Evolutionary conservation across 371 early-diverging fungal species (phyloP).

Genomic region (Dentiscutata heterogama): DNA sequence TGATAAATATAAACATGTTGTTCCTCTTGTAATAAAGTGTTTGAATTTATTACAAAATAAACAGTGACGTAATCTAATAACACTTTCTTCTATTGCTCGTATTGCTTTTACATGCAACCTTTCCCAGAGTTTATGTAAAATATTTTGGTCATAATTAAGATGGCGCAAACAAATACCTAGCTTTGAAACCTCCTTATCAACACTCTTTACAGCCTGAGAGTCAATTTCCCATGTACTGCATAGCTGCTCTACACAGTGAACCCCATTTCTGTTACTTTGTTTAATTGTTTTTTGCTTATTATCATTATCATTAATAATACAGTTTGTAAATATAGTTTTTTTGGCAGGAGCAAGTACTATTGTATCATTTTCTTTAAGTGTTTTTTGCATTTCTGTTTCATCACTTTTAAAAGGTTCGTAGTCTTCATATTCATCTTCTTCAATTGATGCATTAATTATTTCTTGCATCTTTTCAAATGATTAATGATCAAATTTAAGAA

Average conservation of each 20-base stretch:
- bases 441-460: too few species aligned
- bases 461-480: too few species aligned
- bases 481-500: too few species aligned
- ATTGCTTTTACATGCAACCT: neutral
- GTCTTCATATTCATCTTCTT: too few species aligned
- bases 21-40: constrained; percentile 12
- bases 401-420: too few species aligned
- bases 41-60: constrained; percentile 3
- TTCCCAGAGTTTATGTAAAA: neutral
- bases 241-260: neutral
- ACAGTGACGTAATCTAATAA: neutral
- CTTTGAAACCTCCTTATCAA: neutral
- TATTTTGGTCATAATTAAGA: constrained; percentile 1
- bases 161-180: neutral
- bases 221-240: neutral
- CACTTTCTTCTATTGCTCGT: neutral
- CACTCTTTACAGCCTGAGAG: neutral
- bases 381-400: too few species aligned
- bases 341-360: too few species aligned
- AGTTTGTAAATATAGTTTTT: too few species aligned
- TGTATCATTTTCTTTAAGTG: too few species aligned
- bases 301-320: too few species aligned
- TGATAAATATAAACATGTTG: neutral
- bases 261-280: too few species aligned
- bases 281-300: too few species aligned